These are phyloP conservation scores for Scedosporium boydii DNA, from an alignment of 2,329 filamentous ascomycete genomes.

Conservation along the genomic window DNA sequence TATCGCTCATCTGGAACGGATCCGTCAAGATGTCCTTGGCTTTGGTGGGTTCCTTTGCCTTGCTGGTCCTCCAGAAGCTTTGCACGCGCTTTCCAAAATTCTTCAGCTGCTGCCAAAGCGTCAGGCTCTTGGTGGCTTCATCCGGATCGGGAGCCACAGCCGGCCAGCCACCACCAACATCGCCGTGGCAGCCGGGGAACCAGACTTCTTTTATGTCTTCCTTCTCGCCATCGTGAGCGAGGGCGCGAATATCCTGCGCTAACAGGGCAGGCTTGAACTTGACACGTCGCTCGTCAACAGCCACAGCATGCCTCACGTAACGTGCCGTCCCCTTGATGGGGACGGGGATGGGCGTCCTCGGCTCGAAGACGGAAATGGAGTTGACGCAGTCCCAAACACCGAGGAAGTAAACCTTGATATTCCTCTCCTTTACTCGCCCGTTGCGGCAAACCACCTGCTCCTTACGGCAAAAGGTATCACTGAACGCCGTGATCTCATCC, in stretches of 20 bases:
- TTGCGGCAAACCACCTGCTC: conserved; percentile 13
- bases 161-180: conserved; percentile 44
- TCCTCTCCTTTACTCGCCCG: conserved; percentile 14
- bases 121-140: conserved; percentile 16
- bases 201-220: conserved; percentile 41
- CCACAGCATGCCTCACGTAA: conserved; percentile 41
- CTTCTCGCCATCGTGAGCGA: conserved; percentile 14
- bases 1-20: conserved; percentile 35
- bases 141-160: conserved; percentile 17
- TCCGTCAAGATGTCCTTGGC: conserved; percentile 19
- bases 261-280: conserved; percentile 45
- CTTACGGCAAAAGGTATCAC: conserved; percentile 36
- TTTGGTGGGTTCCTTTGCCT: conserved; percentile 18
- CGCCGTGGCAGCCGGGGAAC: conserved; percentile 45
- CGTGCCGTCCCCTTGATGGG: conserved; percentile 29
- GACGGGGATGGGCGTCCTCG: conserved; percentile 26
- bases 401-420: conserved; percentile 43
- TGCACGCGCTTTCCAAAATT: conserved; percentile 24
- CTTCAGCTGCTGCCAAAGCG: conserved; percentile 24
- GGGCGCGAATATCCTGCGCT: conserved; percentile 25
- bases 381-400: conserved; percentile 47
- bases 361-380: conserved; percentile 33
- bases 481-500: conserved; percentile 34
- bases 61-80: conserved; percentile 25
- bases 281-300: conserved; percentile 42